Conservation (phyloP, 176 grass and related monocot species). For the Oryza glaberrima region DNA sequence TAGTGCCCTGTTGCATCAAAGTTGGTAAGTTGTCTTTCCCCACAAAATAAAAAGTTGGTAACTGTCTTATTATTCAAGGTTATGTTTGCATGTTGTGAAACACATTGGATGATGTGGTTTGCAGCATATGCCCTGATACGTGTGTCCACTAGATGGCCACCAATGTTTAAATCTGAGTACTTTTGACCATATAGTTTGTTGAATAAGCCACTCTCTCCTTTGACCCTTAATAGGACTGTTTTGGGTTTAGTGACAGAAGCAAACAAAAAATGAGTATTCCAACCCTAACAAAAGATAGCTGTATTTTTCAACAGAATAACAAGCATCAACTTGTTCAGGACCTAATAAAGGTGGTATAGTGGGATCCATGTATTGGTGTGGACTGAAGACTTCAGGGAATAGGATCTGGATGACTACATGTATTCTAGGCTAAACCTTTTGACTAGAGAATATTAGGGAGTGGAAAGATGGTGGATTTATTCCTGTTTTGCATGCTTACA, state of each 20-base stretch:
- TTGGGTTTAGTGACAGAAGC: background rate
- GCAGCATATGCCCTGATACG: background rate
- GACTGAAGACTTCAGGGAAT: conserved; percentile 26
- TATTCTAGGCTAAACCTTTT: conserved; percentile 30
- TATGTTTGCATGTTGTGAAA: conserved; percentile 30
- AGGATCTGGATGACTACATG: background rate
- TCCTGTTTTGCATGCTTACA: conserved; percentile 35
- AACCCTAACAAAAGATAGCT: background rate
- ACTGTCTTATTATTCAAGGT: conserved; percentile 8
- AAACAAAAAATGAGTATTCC: conserved; percentile 26
- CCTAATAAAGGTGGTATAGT: conserved; percentile 33
- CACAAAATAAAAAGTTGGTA: background rate
- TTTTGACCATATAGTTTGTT: conserved; percentile 27
- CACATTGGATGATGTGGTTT: conserved; percentile 5
- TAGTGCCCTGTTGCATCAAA: conserved; percentile 65
- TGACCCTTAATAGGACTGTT: conserved; percentile 8
- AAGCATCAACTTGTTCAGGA: conserved; percentile 24
- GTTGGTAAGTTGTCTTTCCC: conserved; percentile 1
- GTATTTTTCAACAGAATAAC: conserved; percentile 19
- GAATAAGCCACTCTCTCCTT: background rate
- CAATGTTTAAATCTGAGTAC: background rate
- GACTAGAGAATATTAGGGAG: conserved; percentile 44
- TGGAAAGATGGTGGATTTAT: conserved; percentile 32
- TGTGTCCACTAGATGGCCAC: conserved; percentile 31
- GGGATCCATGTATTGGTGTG: conserved; percentile 29